Evolutionary conservation across 129 eudicot genomes (phyloP).

Genomic region (Daucus carota): DH1_v3.0 NC_030388.2:11250501-11251000

Average conservation of each 20-base stretch:
- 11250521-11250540: no score
- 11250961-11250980: no score
- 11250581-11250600: slow-evolving; percentile 39
- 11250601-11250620: slow-evolving; percentile 77
- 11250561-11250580: slow-evolving; percentile 35
- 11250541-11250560: background rate
- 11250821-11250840: slow-evolving; percentile 67
- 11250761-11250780: slow-evolving; percentile 48
- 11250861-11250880: slow-evolving; percentile 80
- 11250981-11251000: no score
- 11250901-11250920: background rate
- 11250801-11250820: slow-evolving; percentile 60
- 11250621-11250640: slow-evolving; percentile 35
- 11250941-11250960: no score
- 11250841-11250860: slow-evolving; percentile 62
- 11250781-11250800: slow-evolving; percentile 81
- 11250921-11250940: background rate
- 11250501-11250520: background rate
- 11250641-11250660: background rate
- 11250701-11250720: no score
- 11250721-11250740: no score
- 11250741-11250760: no score
- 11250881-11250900: slow-evolving; percentile 86
- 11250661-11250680: no score
- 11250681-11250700: no score